Percentiles rank a stretch among this genome's conserved stretches.
These are phyloP conservation scores for Helicostylum pulchrum DNA, from an alignment of 192 early-diverging fungal species.

Conservation along the genomic window DNA sequence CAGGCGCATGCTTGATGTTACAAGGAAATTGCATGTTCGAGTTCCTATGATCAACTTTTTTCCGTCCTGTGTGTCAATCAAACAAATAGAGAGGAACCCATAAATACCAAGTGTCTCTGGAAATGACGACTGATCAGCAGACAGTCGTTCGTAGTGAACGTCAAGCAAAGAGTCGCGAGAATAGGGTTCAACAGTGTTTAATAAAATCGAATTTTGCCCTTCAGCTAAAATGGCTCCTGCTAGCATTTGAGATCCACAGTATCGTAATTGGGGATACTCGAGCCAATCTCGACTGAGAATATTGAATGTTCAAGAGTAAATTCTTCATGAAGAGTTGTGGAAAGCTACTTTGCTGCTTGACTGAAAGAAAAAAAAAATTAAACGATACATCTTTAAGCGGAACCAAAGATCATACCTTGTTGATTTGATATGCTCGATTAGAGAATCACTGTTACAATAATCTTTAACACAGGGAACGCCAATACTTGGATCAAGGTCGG, in stretches of 20 bases:
- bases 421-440: constrained; percentile 9
- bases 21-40: background rate
- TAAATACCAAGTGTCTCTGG: too few species aligned
- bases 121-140: too few species aligned
- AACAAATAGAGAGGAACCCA: too few species aligned
- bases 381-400: constrained; percentile 9
- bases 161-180: constrained; percentile 58
- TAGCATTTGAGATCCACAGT: background rate
- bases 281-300: constrained; percentile 9
- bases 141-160: constrained; percentile 9
- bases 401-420: constrained; percentile 10
- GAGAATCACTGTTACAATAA: constrained; percentile 6
- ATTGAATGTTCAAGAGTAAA: constrained; percentile 9
- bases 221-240: too few species aligned
- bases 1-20: constrained; percentile 7
- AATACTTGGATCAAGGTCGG: constrained; percentile 7
- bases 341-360: constrained; percentile 6
- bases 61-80: too few species aligned
- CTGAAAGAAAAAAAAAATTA: constrained; percentile 3
- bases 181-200: too few species aligned
- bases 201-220: too few species aligned
- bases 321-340: constrained; percentile 5
- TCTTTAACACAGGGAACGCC: constrained; percentile 8
- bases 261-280: constrained; percentile 9
- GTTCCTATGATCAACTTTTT: background rate